Evolutionary conservation across 2,329 filamentous ascomycete species (phyloP).

Genomic region (Penicillium sp.): DNA sequence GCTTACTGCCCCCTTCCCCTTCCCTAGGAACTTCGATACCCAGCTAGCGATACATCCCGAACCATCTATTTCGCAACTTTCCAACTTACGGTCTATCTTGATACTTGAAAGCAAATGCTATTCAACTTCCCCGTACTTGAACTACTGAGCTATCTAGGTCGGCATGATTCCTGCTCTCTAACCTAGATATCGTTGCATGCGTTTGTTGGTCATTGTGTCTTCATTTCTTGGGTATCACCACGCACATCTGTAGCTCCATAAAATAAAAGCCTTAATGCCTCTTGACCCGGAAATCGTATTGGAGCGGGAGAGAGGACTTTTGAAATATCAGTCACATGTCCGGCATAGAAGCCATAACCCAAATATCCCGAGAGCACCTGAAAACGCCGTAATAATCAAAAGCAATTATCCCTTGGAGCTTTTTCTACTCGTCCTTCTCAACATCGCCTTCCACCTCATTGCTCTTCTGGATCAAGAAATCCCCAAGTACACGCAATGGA

Average conservation of each 20-base stretch:
- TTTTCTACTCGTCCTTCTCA: slow-evolving; percentile 20
- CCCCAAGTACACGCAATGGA: slow-evolving; percentile 68
- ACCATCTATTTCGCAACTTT: background rate
- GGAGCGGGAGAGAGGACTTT: background rate
- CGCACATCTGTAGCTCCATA: background rate
- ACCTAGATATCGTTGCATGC: background rate
- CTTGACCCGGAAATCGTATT: background rate
- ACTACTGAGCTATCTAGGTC: background rate
- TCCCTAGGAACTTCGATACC: background rate
- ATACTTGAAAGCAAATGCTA: background rate
- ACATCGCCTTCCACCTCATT: slow-evolving; percentile 60
- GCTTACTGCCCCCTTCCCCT: background rate
- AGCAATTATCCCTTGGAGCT: background rate
- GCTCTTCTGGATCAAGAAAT: slow-evolving; percentile 69
- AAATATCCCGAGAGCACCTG: background rate
- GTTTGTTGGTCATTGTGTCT: background rate
- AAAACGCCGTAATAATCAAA: background rate
- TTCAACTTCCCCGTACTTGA: background rate
- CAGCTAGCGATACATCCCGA: background rate
- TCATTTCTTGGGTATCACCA: background rate
- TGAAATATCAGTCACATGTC: background rate
- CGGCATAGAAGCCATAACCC: background rate
- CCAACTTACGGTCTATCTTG: background rate
- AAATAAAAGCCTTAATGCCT: background rate
- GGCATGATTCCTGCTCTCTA: background rate